Conservation (phyloP, 768 basidiomycete species). For the Lanmaoa rubissima region DNA sequence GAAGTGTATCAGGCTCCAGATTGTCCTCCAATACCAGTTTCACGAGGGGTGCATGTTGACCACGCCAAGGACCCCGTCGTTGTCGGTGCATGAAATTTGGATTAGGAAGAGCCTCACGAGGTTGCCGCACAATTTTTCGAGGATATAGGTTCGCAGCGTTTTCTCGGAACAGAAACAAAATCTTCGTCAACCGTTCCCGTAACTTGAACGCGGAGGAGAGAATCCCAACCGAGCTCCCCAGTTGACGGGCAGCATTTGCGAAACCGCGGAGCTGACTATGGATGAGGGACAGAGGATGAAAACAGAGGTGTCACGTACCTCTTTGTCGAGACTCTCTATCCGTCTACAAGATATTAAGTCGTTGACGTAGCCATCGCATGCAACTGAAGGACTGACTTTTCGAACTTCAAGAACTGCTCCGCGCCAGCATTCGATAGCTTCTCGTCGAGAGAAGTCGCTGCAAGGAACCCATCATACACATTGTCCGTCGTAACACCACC, state of each 20-base stretch:
- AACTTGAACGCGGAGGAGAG: constrained; percentile 53
- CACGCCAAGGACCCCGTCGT: constrained; percentile 33
- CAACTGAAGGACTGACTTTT: constrained; percentile 36
- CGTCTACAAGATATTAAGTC: constrained; percentile 32
- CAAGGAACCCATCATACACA: constrained; percentile 9
- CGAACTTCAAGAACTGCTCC: constrained; percentile 46
- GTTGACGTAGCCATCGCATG: not conserved
- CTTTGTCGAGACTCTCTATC: constrained; percentile 47
- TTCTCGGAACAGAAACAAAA: constrained; percentile 50
- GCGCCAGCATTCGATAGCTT: constrained; percentile 50
- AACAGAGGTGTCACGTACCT: constrained; percentile 29
- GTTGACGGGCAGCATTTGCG: constrained; percentile 52
- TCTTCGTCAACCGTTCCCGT: constrained; percentile 49
- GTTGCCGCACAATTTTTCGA: constrained; percentile 41
- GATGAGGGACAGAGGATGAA: constrained; percentile 11
- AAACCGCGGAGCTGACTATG: constrained; percentile 46
- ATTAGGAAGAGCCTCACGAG: constrained; percentile 38
- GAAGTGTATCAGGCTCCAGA: constrained; percentile 49
- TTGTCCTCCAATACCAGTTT: constrained; percentile 39
- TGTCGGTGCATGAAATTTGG: constrained; percentile 35
- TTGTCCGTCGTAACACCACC: not conserved
- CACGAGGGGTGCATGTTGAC: constrained; percentile 35
- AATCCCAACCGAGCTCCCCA: constrained; percentile 56
- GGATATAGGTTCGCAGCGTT: constrained; percentile 59
- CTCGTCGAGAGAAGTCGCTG: constrained; percentile 47